These are phyloP conservation scores for Mycena metata DNA, from an alignment of 768 basidiomycete species.

Conservation along the genomic window DNA sequence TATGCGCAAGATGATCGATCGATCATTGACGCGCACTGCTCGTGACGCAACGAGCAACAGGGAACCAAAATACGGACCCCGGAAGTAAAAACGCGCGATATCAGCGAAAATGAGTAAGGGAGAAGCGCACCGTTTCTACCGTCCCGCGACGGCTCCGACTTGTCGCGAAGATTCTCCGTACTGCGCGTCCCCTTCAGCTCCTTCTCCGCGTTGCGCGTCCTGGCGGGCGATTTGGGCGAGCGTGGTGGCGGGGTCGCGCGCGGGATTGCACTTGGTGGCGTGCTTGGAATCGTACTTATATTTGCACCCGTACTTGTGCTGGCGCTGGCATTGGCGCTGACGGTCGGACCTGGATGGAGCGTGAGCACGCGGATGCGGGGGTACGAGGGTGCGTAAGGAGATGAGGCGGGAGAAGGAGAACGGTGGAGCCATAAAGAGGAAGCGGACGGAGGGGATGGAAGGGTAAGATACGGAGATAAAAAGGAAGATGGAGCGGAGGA, in stretches of 20 bases:
- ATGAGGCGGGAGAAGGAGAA: neutral
- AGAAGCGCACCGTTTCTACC: constrained; percentile 3
- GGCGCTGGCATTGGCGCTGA: neutral
- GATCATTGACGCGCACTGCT: too few species aligned
- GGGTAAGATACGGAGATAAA: neutral
- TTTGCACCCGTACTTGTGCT: neutral
- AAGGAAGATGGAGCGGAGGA: neutral
- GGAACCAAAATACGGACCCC: too few species aligned
- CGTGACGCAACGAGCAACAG: too few species aligned
- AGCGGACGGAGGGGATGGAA: neutral
- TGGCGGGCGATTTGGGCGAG: constrained; percentile 11
- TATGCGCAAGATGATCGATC: too few species aligned
- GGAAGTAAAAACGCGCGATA: neutral
- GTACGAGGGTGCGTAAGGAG: neutral
- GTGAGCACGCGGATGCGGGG: constrained; percentile 16
- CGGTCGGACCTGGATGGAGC: constrained; percentile 1
- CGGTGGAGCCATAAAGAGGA: neutral
- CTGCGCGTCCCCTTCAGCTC: neutral
- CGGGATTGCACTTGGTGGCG: neutral
- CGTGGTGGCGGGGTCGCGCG: neutral
- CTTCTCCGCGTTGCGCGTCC: too few species aligned
- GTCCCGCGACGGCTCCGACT: too few species aligned
- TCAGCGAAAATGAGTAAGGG: neutral
- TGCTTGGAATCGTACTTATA: too few species aligned
- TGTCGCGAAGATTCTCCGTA: too few species aligned